These are phyloP conservation scores for Mucor piriformis DNA, from an alignment of 371 early-diverging fungal species.

Conservation along the genomic window DNA sequence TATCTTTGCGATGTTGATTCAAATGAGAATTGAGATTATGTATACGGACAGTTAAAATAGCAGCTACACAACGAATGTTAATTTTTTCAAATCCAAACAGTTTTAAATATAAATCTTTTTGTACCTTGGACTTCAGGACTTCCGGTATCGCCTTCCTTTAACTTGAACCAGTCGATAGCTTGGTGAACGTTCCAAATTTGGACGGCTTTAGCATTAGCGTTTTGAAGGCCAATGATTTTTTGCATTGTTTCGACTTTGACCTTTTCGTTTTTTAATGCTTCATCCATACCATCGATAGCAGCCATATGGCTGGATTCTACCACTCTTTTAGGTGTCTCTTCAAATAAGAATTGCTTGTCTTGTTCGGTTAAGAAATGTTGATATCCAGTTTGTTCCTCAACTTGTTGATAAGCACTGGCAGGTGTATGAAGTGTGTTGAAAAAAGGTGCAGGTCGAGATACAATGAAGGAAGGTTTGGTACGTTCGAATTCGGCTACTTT, in stretches of 20 bases:
- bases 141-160: constrained; percentile 84
- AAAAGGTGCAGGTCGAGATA: constrained; percentile 43
- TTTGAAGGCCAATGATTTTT: constrained; percentile 77
- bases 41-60: constrained; percentile 88
- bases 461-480: constrained; percentile 49
- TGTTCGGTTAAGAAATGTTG: constrained; percentile 56
- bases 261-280: constrained; percentile 48
- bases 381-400: constrained; percentile 29
- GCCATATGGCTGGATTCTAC: constrained; percentile 44
- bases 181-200: constrained; percentile 76
- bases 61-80: constrained; percentile 62
- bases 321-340: constrained; percentile 58
- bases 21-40: constrained; percentile 84
- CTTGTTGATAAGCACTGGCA: constrained; percentile 36
- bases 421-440: constrained; percentile 49
- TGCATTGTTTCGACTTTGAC: constrained; percentile 72
- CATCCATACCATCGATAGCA: constrained; percentile 44
- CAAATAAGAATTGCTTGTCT: constrained; percentile 59
- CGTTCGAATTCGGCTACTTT: constrained; percentile 46
- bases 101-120: background rate
- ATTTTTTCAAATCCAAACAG: too few species aligned
- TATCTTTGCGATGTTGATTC: constrained; percentile 80
- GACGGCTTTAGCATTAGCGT: constrained; percentile 76
- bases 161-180: constrained; percentile 80
- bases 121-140: constrained; percentile 94